Conservation (phyloP, 495 filamentous ascomycete genomes). For the Trichoderma erinaceum region DNA sequence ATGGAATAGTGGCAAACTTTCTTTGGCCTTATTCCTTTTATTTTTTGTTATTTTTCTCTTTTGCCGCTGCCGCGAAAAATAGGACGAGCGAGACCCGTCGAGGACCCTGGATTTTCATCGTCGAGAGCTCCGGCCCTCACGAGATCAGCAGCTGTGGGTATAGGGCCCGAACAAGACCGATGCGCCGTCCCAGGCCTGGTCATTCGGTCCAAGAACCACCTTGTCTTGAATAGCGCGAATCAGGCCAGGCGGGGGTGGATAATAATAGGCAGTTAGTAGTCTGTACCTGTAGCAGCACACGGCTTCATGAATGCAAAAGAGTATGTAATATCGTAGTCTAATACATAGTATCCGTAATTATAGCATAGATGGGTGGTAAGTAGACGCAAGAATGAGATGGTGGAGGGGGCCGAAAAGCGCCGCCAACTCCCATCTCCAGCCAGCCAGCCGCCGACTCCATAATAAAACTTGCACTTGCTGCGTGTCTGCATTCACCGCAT, state of each 20-base stretch:
- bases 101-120: constrained; percentile 8
- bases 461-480: neutral
- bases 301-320: too few species aligned
- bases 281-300: too few species aligned
- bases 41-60: neutral
- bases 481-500: constrained; percentile 7
- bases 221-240: neutral
- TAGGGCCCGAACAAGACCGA: constrained; percentile 7
- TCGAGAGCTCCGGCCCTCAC: constrained; percentile 4
- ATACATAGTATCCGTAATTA: too few species aligned
- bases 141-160: constrained; percentile 12
- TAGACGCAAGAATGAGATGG: neutral
- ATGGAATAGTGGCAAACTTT: neutral
- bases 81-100: neutral
- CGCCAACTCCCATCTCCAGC: neutral
- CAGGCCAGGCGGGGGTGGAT: constrained; percentile 1
- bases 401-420: constrained; percentile 1
- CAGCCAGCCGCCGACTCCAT: neutral
- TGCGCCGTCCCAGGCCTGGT: constrained; percentile 1
- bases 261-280: too few species aligned
- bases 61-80: neutral
- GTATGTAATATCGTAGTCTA: too few species aligned
- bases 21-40: neutral
- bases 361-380: neutral
- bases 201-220: neutral